phyloP scores from a whole-genome alignment of 441 rosid genomes.

The Viola pubescens region DNA sequence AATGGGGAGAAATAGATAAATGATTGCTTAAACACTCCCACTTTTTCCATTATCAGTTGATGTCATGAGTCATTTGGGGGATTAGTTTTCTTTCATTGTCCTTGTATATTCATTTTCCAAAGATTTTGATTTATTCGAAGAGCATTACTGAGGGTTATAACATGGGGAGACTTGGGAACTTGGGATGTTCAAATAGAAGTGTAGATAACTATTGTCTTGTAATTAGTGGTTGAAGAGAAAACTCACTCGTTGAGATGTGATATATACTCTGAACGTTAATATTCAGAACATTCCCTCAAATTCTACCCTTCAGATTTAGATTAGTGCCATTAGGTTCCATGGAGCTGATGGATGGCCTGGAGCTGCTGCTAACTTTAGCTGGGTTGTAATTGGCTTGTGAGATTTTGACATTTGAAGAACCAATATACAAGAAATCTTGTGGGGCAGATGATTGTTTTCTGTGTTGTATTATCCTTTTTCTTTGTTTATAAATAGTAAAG shows the following conservation, averaged over 20 bases:
- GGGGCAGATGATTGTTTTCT: no score
- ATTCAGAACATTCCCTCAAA: neutral
- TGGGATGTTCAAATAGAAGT: constrained; percentile 4
- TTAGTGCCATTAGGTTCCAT: neutral
- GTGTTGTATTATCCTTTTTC: no score
- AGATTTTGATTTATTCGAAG: neutral
- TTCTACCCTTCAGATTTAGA: neutral
- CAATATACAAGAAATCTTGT: no score
- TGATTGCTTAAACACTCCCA: no score
- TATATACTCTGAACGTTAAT: neutral
- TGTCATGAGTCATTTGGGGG: no score
- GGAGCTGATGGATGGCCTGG: neutral
- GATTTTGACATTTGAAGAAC: no score
- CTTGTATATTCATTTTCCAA: no score
- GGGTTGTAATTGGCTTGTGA: no score
- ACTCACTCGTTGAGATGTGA: neutral
- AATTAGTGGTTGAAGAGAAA: neutral
- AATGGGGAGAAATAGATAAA: no score
- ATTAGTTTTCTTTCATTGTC: no score
- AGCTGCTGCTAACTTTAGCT: neutral
- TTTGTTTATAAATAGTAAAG: no score
- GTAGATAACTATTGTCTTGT: neutral
- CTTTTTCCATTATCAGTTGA: no score
- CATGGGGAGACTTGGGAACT: neutral
- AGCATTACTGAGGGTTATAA: neutral